Percentiles rank a stretch among this genome's conserved stretches.
Conservation (phyloP, 345 rosid genomes). For the Bruguiera sexangula region DNA sequence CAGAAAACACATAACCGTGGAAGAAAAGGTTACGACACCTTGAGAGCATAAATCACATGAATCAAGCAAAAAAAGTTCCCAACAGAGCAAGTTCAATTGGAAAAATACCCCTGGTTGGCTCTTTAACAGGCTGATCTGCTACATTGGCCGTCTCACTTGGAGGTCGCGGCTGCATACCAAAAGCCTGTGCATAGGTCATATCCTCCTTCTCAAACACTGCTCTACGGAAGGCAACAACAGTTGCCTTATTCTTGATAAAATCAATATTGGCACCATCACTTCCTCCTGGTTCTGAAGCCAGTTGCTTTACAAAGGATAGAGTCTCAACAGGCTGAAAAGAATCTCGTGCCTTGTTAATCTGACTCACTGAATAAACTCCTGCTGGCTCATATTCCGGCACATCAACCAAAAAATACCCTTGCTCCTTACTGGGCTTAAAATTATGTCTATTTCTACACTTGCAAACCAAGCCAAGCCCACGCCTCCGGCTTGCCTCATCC, state of each 20-base stretch:
- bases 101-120: slow-evolving; percentile 58
- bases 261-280: slow-evolving; percentile 42
- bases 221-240: slow-evolving; percentile 63
- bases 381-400: slow-evolving; percentile 81
- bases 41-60: background rate
- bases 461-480: slow-evolving; percentile 79
- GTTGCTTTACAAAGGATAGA: slow-evolving; percentile 55
- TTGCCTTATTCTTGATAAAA: slow-evolving; percentile 61
- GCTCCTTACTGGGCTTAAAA: slow-evolving; percentile 58
- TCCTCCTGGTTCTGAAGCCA: slow-evolving; percentile 57
- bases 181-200: slow-evolving; percentile 98
- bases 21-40: no score
- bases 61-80: background rate
- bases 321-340: slow-evolving; percentile 53
- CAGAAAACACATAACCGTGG: no score
- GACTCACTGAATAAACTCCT: slow-evolving; percentile 61
- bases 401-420: slow-evolving; percentile 80
- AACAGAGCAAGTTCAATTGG: background rate
- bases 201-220: slow-evolving; percentile 95
- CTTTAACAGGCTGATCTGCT: slow-evolving; percentile 42
- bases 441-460: slow-evolving; percentile 75
- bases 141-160: slow-evolving; percentile 27
- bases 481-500: slow-evolving; percentile 79
- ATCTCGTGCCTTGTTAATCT: slow-evolving; percentile 72
- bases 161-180: slow-evolving; percentile 60